A percentile compares a stretch with the other conserved stretches of the same genome.
These are phyloP conservation scores for Gracilaria gracilis DNA, from an alignment of 23 red algal genomes.

Conservation along the genomic window DNA sequence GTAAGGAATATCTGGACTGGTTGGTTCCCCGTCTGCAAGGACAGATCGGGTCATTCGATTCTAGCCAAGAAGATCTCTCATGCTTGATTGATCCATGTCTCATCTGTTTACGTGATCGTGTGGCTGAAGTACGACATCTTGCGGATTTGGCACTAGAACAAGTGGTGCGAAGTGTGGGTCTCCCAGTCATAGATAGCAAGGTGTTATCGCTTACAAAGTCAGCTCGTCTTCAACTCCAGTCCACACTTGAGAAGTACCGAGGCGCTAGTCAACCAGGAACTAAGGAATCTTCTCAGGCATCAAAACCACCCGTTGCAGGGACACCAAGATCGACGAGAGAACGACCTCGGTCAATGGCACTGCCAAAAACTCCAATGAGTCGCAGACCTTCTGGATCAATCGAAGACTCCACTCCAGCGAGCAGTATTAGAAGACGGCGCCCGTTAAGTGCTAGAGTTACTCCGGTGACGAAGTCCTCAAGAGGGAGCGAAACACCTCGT, in stretches of 20 bases:
- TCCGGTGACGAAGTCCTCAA: conserved; percentile 7
- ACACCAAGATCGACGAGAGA: conserved; percentile 54
- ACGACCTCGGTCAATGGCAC: conserved; percentile 51
- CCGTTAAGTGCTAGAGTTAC: conserved; percentile 50
- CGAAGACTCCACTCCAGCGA: conserved; percentile 31
- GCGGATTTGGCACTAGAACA: conserved; percentile 64
- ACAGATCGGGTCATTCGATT: conserved; percentile 62
- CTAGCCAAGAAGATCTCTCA: conserved; percentile 56
- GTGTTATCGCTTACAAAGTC: conserved; percentile 39
- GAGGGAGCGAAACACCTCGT: not conserved
- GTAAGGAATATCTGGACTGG: conserved; percentile 81
- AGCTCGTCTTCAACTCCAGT: conserved; percentile 48
- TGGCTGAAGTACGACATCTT: conserved; percentile 73
- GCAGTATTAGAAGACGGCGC: conserved; percentile 24
- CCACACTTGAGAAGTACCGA: conserved; percentile 62
- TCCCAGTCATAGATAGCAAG: conserved; percentile 55
- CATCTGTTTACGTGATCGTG: conserved; percentile 62
- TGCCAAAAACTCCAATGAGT: conserved; percentile 49
- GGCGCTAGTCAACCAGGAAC: not conserved
- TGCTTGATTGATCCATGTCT: conserved; percentile 57
- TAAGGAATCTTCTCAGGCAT: not conserved
- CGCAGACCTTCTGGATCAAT: conserved; percentile 15
- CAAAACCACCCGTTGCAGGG: conserved; percentile 14
- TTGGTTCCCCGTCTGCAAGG: conserved; percentile 71
- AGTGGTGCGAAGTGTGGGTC: conserved; percentile 61